Base-by-base conservation (phyloP, 306 rosid genomes). In the Dryas alaskensis region DNA sequence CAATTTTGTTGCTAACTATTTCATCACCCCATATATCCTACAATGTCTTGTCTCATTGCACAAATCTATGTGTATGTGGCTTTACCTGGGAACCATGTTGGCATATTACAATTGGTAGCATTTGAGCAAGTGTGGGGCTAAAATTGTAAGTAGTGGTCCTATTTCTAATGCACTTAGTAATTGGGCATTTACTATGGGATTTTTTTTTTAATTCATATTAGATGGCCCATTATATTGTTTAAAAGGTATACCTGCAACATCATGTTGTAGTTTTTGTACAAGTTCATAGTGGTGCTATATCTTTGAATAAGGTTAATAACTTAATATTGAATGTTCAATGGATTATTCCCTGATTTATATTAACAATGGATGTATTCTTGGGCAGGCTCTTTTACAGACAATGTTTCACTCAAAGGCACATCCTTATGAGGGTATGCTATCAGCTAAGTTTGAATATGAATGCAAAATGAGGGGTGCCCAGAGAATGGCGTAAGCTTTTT, bases 381-480 rank as follows among this genome's bases (percentile, higher is more conserved):
- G 39, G 62, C 77, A 94, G 97, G 96, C 97, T 60, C 97, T 88
- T 79, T 69, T 92, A 87, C 92, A 79, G 83, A 92, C 99, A 46
- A 92, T 94, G 94, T 64, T 89, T 78, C 92, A 94, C 74, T 92
- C 97, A 31, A 94, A 76, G 83, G 59, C 81, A 7, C 75, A 85
- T 84, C 96, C 96, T 76, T 72, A 70, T 79, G 99, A 92, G 87
- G 75, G 81, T 63, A 76, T 81, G 82, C 85, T 94, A 60, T 91
- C 97, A 10, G 97, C 97, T 66, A 94, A 84, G 86, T 69, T 94
- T 69, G 97, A 94, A 84, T 89, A 94, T 77, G 97, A 94, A 86
- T 87, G 99, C 92, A 88, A 80, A 87, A 83, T 87, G 82, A 92
- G 92, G 89, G 99, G 96, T 82, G 92, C 97, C 66, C 92, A 89